Conservation (phyloP, 208 protist species). For the Acanthamoeba triangularis region DNA sequence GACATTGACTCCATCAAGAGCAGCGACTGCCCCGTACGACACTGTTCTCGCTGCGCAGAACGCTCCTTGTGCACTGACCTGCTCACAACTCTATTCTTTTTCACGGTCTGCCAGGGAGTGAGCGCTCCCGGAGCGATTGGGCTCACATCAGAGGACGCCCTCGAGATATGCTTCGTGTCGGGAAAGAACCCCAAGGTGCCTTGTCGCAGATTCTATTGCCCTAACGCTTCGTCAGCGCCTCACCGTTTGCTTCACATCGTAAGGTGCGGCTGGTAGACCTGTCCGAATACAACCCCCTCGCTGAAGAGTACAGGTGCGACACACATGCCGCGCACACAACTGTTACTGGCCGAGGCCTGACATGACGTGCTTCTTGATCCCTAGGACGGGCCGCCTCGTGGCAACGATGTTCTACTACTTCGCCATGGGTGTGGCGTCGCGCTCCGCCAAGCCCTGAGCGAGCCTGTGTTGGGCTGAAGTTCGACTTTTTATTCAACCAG, state of each 20-base stretch:
- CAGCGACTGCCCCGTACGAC: constrained; percentile 84
- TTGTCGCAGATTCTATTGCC: not conserved
- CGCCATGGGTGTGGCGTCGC: constrained; percentile 85
- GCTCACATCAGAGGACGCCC: constrained; percentile 88
- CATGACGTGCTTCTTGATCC: not conserved
- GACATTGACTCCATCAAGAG: constrained; percentile 90
- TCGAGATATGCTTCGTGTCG: constrained; percentile 89
- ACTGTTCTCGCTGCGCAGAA: not conserved
- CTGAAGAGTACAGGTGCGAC: constrained; percentile 85
- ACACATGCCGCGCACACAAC: not conserved
- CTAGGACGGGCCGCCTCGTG: constrained; percentile 87
- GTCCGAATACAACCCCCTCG: constrained; percentile 90
- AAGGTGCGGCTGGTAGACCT: constrained; percentile 89
- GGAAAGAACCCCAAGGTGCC: constrained; percentile 84
- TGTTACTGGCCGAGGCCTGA: not conserved
- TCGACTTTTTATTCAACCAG: too few species aligned
- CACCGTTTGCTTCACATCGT: not conserved
- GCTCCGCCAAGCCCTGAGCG: not conserved
- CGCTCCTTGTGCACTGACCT: not conserved
- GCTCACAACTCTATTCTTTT: too few species aligned
- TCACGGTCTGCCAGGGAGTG: constrained; percentile 82
- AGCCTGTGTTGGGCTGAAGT: not conserved
- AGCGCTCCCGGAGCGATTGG: constrained; percentile 88
- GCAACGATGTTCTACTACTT: constrained; percentile 91
- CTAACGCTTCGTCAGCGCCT: not conserved